phyloP scores from a whole-genome alignment of 2,329 filamentous ascomycete genomes.

The Knufia petricola region DNA sequence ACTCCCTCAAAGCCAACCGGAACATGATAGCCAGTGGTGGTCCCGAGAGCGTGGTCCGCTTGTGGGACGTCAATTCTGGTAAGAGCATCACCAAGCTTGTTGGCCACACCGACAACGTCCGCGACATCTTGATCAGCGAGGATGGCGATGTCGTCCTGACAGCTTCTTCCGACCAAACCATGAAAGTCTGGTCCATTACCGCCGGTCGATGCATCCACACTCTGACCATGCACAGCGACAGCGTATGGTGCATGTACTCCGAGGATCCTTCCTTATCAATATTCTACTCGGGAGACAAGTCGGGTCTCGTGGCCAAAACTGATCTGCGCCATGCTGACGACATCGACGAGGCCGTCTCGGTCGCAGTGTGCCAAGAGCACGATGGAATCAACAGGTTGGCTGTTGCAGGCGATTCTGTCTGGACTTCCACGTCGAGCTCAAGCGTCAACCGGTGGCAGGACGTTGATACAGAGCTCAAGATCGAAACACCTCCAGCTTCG shows the following conservation, averaged over 20 bases:
- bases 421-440: conserved; percentile 82
- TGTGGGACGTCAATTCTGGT: conserved; percentile 85
- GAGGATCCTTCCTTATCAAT: conserved; percentile 74
- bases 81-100: conserved; percentile 93
- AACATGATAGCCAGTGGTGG: conserved; percentile 84
- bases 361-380: conserved; percentile 88
- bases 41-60: conserved; percentile 80
- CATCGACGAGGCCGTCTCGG: conserved; percentile 77
- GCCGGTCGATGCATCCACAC: conserved; percentile 96
- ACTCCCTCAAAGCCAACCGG: conserved; percentile 71
- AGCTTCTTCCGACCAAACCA: conserved; percentile 87
- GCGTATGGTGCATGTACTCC: conserved; percentile 91
- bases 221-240: conserved; percentile 97
- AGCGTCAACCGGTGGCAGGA: conserved; percentile 89
- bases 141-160: conserved; percentile 87
- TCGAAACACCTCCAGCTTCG: conserved; percentile 48
- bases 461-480: conserved; percentile 65
- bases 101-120: conserved; percentile 88
- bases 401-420: conserved; percentile 63
- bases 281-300: conserved; percentile 91
- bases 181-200: conserved; percentile 96
- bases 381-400: conserved; percentile 55
- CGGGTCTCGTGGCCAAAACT: conserved; percentile 90
- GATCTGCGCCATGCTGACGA: conserved; percentile 69
- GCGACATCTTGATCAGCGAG: conserved; percentile 80